Base-by-base conservation (phyloP, 2,329 filamentous ascomycete species). In the Myriosclerotinia scirpicola region DNA sequence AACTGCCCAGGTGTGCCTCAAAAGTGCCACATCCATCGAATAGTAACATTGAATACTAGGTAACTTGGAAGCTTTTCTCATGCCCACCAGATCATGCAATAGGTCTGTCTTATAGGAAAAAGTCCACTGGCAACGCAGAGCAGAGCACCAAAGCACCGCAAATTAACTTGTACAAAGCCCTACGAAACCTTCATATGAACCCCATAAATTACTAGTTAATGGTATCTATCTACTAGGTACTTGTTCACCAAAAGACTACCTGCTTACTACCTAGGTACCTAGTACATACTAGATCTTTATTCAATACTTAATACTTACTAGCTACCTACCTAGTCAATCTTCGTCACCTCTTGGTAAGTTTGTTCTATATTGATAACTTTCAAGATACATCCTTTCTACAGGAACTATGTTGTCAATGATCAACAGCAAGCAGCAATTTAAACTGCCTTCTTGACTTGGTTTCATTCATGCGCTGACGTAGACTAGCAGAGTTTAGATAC, bases 381-480 rank as follows among this genome's bases (percentile, higher is more conserved):
- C 44, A 50, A 36, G 50, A 50, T 61, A 30, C 17, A 44, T 44
- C 42, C 42, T 46, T 34, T 5, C 30, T 34, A 34, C 6, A 26
- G 12, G 9, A 11, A 14, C 9, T 40, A 40, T 40, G 15, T 56
- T 42, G 38, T 20, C 54, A 52, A 46, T 38, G 30, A 34, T 34
- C 30, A 34, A 4, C 30, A 34, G 30, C 30, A 34, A 34, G 30
- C 30, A 34, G 30, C 30, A 34, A 34, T 34, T 34, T 34, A 34
- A 34, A 34, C 50, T 65, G 42, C 63, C 42, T 17, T 60, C 30
- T 12, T 56, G 42, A 42, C 55, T 54, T 61, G 61, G 67, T 71
- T 71, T 72, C 68, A 72, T 66, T 69, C 71, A 67, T 71, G 54
- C 48, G 71, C 74, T 76, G 73, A 75, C 74, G 73, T 75, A 73